Evolutionary conservation across 2,329 filamentous ascomycete species (phyloP).

Genomic region (Penicillium janthinellum): DNA sequence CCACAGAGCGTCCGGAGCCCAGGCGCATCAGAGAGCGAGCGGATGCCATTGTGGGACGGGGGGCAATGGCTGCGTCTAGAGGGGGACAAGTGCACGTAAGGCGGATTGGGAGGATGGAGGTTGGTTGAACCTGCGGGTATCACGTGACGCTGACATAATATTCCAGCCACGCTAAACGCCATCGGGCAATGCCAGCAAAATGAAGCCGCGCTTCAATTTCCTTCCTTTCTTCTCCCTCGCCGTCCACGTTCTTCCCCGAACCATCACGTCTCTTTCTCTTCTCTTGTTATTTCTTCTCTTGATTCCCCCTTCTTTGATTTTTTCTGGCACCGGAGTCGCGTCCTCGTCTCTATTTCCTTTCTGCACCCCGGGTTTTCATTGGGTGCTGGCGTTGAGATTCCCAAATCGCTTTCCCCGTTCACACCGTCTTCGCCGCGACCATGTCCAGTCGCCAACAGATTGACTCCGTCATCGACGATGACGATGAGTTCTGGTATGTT

Average conservation of each 20-base stretch:
- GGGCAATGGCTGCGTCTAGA: conserved; percentile 33
- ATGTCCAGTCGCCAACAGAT: conserved; percentile 49
- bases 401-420: conserved; percentile 27
- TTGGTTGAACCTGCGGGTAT: conserved; percentile 29
- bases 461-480: conserved; percentile 53
- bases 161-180: conserved; percentile 19
- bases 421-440: conserved; percentile 28
- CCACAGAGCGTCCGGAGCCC: conserved; percentile 43
- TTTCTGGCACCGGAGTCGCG: conserved; percentile 18
- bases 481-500: conserved; percentile 52
- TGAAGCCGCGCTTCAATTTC: conserved; percentile 32
- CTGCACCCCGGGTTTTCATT: conserved; percentile 16
- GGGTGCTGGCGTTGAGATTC: conserved; percentile 30
- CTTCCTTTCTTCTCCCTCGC: conserved; percentile 27
- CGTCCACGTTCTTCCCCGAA: conserved; percentile 26
- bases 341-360: conserved; percentile 19
- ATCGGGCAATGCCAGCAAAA: conserved; percentile 33
- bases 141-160: conserved; percentile 30
- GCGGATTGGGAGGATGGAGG: conserved; percentile 30
- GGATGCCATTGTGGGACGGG: conserved; percentile 45
- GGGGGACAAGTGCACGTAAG: conserved; percentile 27
- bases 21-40: conserved; percentile 49
- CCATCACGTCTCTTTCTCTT: conserved; percentile 24
- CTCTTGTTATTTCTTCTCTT: conserved; percentile 27
- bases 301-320: conserved; percentile 24